Percentiles rank a stretch among this genome's conserved stretches.
These are phyloP conservation scores for Diaporthe capsici DNA, from an alignment of 2,329 filamentous ascomycete species.

Conservation along the genomic window DNA sequence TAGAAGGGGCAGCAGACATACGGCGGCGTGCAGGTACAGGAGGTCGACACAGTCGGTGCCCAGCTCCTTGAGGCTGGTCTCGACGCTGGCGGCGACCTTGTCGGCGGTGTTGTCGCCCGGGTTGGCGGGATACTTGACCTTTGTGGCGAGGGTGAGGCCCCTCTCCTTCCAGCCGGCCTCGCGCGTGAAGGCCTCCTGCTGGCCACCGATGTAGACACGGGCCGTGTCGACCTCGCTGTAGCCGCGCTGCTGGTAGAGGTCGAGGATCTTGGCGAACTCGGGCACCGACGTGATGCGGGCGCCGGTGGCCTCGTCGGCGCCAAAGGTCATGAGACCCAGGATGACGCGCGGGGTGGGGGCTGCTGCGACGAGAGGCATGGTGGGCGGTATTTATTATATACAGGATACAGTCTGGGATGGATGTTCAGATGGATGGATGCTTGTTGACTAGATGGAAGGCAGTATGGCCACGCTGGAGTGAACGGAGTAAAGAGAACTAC, in stretches of 20 bases:
- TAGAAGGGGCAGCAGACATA: constrained; percentile 41
- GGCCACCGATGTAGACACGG: constrained; percentile 74
- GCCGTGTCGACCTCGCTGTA: constrained; percentile 83
- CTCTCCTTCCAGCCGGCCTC: constrained; percentile 78
- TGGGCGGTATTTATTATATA: neutral
- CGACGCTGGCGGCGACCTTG: constrained; percentile 74
- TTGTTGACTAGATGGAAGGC: neutral
- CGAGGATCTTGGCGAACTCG: constrained; percentile 75
- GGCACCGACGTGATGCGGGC: constrained; percentile 72
- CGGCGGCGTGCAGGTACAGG: constrained; percentile 81
- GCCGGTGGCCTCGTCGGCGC: constrained; percentile 67
- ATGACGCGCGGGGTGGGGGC: constrained; percentile 64
- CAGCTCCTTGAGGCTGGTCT: constrained; percentile 79
- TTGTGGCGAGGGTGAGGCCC: constrained; percentile 78
- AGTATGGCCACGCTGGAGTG: neutral
- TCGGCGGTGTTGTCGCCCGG: constrained; percentile 74
- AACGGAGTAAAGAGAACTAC: neutral
- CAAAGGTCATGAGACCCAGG: constrained; percentile 81
- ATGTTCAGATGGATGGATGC: neutral
- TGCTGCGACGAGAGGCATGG: constrained; percentile 41
- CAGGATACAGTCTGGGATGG: neutral
- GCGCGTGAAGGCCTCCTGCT: constrained; percentile 78
- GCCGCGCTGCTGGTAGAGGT: constrained; percentile 76
- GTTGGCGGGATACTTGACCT: constrained; percentile 71
- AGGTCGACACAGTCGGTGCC: constrained; percentile 80